Percentiles rank a stretch among this genome's conserved stretches.
These are phyloP conservation scores for Trypanosoma theileri DNA, from an alignment of 208 protist genomes.

Conservation along the genomic window DNA sequence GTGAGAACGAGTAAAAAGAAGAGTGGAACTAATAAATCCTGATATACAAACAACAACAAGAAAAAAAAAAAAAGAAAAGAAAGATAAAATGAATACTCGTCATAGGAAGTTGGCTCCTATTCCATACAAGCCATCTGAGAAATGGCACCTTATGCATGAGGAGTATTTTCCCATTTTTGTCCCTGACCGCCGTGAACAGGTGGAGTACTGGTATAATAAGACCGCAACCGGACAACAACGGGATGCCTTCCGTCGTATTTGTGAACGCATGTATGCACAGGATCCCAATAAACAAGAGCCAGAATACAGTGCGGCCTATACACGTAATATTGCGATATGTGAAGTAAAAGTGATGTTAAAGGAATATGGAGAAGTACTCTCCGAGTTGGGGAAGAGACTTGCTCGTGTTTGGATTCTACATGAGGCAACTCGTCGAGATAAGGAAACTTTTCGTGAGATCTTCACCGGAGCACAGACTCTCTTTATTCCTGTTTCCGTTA, in stretches of 20 bases:
- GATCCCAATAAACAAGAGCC: conserved; percentile 39
- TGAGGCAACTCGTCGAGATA: conserved; percentile 38
- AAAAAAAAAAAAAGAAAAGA: conserved; percentile 4
- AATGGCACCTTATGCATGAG: conserved; percentile 88
- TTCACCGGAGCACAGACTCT: conserved; percentile 70
- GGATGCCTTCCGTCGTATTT: conserved; percentile 77
- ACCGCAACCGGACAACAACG: conserved; percentile 67
- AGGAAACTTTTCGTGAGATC: conserved; percentile 70
- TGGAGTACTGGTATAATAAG: conserved; percentile 92
- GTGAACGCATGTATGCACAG: conserved; percentile 62
- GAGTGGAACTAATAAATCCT: too few relatives aligned
- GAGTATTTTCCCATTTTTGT: conserved; percentile 69
- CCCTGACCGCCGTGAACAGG: conserved; percentile 32
- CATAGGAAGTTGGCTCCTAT: conserved; percentile 51
- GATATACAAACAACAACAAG: background rate
- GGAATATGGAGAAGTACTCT: conserved; percentile 63
- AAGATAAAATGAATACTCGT: conserved; percentile 74
- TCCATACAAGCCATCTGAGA: conserved; percentile 45
- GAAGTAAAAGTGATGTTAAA: conserved; percentile 64
- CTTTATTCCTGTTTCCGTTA: conserved; percentile 51
- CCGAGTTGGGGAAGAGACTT: conserved; percentile 49
- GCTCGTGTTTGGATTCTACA: conserved; percentile 69
- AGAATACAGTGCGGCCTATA: conserved; percentile 32
- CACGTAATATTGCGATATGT: conserved; percentile 36
- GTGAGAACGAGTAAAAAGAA: too few relatives aligned